Evolutionary conservation across 164 flowering plant genomes (phyloP), one percentile per base, ranked within the genome.

Genomic region (Warburgia ugandensis): DNA sequence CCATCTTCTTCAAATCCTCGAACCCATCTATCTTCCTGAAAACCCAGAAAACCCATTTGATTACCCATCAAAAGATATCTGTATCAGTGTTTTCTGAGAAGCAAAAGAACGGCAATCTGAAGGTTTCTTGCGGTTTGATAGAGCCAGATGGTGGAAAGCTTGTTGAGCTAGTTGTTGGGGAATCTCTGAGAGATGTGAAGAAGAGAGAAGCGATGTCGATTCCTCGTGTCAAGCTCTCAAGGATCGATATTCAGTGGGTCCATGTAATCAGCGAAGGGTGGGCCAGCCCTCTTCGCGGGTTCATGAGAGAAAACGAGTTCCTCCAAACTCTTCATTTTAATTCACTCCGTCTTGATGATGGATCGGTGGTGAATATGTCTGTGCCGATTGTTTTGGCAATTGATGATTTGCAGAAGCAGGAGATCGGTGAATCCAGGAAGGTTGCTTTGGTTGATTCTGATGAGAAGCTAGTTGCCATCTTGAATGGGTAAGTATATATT

Each of bases 291-390:
- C 68, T 73, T 7, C 27, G 52, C 16, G 78, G 77, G 17, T 92
- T 92, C 86, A 92, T 92, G 99, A 71, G 84, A 62, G 89, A 92
- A 62, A 66, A 79, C 56, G 89, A 88, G 95, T 88, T 86, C 94
- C 99, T 92, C 92, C 97, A 92, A 88, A 88, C 97, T 50, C 97
- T 92, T 88, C 99, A 92, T 84, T 92, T 92, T 57, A 74, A 75
- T 51, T 77, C 81, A 37, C 73, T 92, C 69, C 79, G 94, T 2
- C 68, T 88, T 22, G 79, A 63, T 0, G 82, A 84, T 61, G 99
- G 97, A 4, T 75, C 91, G 31, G 63, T 74, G 45, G 99, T 82
- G 20, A 92, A 92, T 59, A 92, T 92, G 99, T 88, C 99, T 33
- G 83, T 92, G 69, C 99, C 99, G 54, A 86, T 92, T 43, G 98